Percentiles rank a stretch among this genome's conserved stretches.
Conservation (phyloP, 345 rosid genomes). For the Arabidopsis suecica region DNA sequence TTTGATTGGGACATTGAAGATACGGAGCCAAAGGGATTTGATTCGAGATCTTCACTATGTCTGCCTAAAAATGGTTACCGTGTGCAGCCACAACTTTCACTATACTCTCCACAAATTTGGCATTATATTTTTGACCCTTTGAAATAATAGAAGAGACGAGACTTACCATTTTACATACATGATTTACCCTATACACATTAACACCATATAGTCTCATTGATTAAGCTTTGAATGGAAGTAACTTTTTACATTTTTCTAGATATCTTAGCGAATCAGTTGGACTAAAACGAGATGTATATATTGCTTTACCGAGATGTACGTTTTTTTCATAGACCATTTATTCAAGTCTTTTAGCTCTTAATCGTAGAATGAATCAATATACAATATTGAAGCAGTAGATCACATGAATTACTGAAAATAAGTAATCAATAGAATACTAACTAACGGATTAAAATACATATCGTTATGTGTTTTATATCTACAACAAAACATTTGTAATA, state of each 20-base stretch:
- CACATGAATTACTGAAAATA: neutral
- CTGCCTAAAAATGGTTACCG: constrained; percentile 40
- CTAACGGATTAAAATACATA: neutral
- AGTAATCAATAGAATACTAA: neutral
- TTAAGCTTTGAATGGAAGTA: constrained; percentile 2
- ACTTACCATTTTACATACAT: neutral
- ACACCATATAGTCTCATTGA: neutral
- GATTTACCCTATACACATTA: neutral
- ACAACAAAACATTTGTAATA: neutral
- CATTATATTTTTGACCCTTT: constrained; percentile 26
- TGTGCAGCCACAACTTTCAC: constrained; percentile 32
- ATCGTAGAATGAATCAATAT: neutral
- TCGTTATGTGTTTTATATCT: neutral
- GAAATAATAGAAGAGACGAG: constrained; percentile 31
- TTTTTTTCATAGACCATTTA: neutral
- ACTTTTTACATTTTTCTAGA: neutral
- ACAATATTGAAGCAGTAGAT: neutral
- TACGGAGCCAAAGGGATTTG: constrained; percentile 44
- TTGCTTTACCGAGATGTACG: too few relatives aligned
- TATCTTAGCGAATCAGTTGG: neutral
- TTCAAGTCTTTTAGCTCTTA: neutral
- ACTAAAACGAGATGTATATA: neutral
- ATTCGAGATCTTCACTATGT: constrained; percentile 41
- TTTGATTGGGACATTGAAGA: constrained; percentile 41
- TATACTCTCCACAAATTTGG: constrained; percentile 26